Evolutionary conservation across 2,329 filamentous ascomycete genomes (phyloP).

Genomic region (Eurotiales sp.): DNA sequence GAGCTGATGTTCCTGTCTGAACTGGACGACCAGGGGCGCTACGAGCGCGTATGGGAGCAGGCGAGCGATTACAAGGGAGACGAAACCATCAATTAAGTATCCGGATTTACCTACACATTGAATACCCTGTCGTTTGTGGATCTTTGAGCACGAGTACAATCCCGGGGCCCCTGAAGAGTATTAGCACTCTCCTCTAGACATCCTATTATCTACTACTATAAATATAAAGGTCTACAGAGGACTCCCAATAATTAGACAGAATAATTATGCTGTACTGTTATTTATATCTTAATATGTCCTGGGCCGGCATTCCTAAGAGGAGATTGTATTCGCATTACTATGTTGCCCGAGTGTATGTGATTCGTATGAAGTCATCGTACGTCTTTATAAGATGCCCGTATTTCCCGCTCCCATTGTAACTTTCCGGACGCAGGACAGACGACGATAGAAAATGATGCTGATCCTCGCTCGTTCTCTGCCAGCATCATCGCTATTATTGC

Average conservation of each 20-base stretch:
- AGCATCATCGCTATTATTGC: not conserved
- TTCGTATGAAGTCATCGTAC: not conserved
- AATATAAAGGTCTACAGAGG: no score
- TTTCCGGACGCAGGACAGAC: not conserved
- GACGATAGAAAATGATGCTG: not conserved
- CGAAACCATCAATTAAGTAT: no score
- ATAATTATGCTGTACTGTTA: no score
- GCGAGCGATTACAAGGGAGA: not conserved
- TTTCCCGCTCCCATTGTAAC: not conserved
- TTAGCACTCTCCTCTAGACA: no score
- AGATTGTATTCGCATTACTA: not conserved
- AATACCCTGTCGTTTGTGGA: not conserved
- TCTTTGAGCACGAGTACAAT: not conserved
- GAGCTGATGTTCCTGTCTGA: constrained; percentile 1
- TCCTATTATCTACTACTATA: no score
- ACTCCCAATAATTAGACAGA: no score
- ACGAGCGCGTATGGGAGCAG: not conserved
- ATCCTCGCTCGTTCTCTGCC: not conserved
- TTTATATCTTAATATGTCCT: no score
- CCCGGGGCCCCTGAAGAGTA: no score
- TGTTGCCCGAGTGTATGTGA: not conserved
- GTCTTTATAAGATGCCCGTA: not conserved
- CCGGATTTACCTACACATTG: no score
- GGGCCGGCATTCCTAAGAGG: not conserved
- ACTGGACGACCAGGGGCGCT: not conserved